Percentiles rank a stretch among this genome's conserved stretches.
These are phyloP conservation scores for Pseudogymnoascus sp. DNA, from an alignment of 2,329 filamentous ascomycete genomes.

Conservation along the genomic window DNA sequence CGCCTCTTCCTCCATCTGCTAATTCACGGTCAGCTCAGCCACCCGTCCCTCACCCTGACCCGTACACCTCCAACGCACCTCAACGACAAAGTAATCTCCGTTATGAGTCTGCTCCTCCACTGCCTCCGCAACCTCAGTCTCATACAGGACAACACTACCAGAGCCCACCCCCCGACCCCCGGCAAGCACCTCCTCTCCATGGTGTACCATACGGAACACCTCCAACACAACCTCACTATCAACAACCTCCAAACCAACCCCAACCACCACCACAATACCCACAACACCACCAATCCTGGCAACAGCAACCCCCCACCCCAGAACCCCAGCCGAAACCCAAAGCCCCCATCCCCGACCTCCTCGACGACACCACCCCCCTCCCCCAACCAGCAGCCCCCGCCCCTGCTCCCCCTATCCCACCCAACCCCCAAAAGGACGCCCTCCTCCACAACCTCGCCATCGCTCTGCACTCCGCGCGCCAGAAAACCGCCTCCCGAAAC, in stretches of 20 bases:
- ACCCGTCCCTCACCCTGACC: constrained; percentile 12
- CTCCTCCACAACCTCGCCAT: constrained; percentile 69
- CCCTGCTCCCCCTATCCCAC: constrained; percentile 77
- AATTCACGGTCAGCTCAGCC: constrained; percentile 17
- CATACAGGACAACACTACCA: constrained; percentile 18
- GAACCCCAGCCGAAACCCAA: constrained; percentile 30
- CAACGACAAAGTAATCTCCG: constrained; percentile 27
- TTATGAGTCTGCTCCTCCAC: constrained; percentile 23
- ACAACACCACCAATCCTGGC: constrained; percentile 25
- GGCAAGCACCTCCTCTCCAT: neutral
- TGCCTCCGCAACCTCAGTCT: constrained; percentile 26
- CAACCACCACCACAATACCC: constrained; percentile 21
- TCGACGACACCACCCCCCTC: constrained; percentile 43
- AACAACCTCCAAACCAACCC: constrained; percentile 11
- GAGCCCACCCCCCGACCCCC: constrained; percentile 14
- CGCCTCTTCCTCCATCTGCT: constrained; percentile 13
- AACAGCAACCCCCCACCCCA: constrained; percentile 23
- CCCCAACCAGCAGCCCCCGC: constrained; percentile 34
- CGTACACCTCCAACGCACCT: constrained; percentile 10
- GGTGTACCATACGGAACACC: constrained; percentile 15
- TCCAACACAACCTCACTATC: neutral
- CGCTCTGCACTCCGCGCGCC: constrained; percentile 60
- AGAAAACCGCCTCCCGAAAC: constrained; percentile 63
- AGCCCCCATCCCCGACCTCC: constrained; percentile 41
- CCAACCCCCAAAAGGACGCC: constrained; percentile 91